Percentiles rank a stretch among this genome's conserved stretches.
Evolutionary conservation across 2,329 filamentous ascomycete species (phyloP).

Genomic region (Diaporthe nobilis): DNA sequence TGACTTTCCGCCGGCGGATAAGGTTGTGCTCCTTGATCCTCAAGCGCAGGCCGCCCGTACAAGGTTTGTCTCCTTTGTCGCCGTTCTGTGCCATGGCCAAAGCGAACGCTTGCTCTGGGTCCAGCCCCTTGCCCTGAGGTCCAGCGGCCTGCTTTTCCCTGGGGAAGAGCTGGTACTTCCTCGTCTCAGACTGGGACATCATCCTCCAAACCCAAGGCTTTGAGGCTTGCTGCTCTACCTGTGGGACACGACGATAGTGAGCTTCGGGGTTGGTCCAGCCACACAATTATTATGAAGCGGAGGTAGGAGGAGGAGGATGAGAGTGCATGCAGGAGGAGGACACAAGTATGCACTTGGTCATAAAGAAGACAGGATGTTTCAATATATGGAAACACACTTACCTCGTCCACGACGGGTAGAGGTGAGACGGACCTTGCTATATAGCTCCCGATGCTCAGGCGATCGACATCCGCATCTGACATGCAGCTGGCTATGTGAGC

Average conservation of each 20-base stretch:
- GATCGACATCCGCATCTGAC: constrained; percentile 61
- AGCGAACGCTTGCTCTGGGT: constrained; percentile 65
- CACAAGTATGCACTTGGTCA: background rate
- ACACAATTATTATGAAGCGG: constrained; percentile 43
- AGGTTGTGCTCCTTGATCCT: constrained; percentile 72
- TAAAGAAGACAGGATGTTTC: constrained; percentile 48
- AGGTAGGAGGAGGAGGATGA: background rate
- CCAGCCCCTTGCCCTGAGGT: constrained; percentile 60
- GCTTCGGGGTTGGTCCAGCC: constrained; percentile 34
- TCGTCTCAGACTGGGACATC: constrained; percentile 68
- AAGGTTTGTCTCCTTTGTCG: constrained; percentile 58
- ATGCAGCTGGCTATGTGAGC: constrained; percentile 75
- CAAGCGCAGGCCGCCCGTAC: constrained; percentile 60
- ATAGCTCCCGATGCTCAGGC: constrained; percentile 58
- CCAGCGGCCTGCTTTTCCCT: constrained; percentile 62
- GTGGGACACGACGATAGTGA: constrained; percentile 38
- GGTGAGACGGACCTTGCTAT: constrained; percentile 66
- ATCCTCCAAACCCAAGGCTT: constrained; percentile 72
- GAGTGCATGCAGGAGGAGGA: constrained; percentile 1
- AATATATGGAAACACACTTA: constrained; percentile 51
- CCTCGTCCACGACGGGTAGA: constrained; percentile 58
- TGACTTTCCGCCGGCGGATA: constrained; percentile 72
- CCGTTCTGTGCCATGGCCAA: constrained; percentile 57
- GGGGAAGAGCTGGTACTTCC: constrained; percentile 75
- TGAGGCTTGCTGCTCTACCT: constrained; percentile 49